Percentiles rank a stretch among this genome's conserved stretches.
phyloP scores from a whole-genome alignment of 352 stramenopile species.

The Globisporangium irregulare region DNA sequence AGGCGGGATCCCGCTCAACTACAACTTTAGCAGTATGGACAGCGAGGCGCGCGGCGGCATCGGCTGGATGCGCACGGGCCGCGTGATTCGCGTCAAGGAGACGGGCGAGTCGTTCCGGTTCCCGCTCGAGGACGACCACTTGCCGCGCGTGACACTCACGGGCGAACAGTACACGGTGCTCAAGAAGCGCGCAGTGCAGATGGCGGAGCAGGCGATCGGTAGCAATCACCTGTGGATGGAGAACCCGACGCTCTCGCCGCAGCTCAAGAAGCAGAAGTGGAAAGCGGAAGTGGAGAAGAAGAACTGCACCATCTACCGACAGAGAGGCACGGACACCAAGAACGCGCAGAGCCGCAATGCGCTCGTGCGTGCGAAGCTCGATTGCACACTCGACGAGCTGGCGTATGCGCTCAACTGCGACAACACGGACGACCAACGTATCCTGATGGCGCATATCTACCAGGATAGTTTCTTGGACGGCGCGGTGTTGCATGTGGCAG shows the following conservation, averaged over 20 bases:
- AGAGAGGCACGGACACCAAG: constrained; percentile 36
- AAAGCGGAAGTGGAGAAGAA: constrained; percentile 71
- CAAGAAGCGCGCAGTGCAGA: constrained; percentile 26
- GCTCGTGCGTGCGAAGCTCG: constrained; percentile 60
- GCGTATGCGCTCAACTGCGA: constrained; percentile 60
- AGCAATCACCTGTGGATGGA: constrained; percentile 59
- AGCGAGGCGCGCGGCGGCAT: constrained; percentile 39
- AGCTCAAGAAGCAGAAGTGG: constrained; percentile 59
- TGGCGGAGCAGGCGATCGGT: constrained; percentile 44
- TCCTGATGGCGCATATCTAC: constrained; percentile 61
- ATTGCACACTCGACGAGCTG: constrained; percentile 69
- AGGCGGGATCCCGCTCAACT: neutral
- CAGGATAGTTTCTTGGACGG: constrained; percentile 73
- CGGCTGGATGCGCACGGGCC: constrained; percentile 65
- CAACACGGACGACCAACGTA: constrained; percentile 60
- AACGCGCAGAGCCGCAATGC: constrained; percentile 41
- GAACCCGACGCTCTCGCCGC: constrained; percentile 55
- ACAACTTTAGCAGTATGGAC: neutral
- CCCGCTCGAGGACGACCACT: constrained; percentile 56
- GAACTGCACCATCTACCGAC: constrained; percentile 67
- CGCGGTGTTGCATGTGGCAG: constrained; percentile 64
- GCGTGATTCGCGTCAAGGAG: constrained; percentile 70
- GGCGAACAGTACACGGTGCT: constrained; percentile 28
- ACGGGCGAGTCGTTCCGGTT: constrained; percentile 71
- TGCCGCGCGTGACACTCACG: constrained; percentile 40